Conservation (phyloP, 768 basidiomycete genomes). For the Tricholoma terreum region DNA sequence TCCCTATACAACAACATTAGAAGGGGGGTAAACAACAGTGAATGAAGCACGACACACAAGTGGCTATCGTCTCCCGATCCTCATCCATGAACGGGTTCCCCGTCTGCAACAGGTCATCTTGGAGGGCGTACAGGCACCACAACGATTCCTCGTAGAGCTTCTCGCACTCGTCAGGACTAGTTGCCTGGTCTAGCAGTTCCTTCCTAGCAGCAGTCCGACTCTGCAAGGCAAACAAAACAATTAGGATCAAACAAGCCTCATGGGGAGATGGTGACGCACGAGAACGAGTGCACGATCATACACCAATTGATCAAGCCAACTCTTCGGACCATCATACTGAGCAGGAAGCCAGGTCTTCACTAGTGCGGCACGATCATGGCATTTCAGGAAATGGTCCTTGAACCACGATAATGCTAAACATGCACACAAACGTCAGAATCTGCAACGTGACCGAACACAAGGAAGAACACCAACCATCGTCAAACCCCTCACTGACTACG, state of each 20-base stretch:
- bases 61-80: constrained; percentile 74
- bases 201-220: constrained; percentile 91
- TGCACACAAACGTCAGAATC: constrained; percentile 10
- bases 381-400: constrained; percentile 90
- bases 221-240: constrained; percentile 36
- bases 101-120: constrained; percentile 81
- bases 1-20: constrained; percentile 48
- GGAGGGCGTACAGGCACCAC: constrained; percentile 90
- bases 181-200: constrained; percentile 79
- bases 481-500: constrained; percentile 74
- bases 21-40: neutral
- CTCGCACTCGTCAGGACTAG: constrained; percentile 80
- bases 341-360: constrained; percentile 87
- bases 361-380: constrained; percentile 85
- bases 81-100: constrained; percentile 86
- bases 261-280: constrained; percentile 44
- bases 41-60: constrained; percentile 46
- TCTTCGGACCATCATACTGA: constrained; percentile 77
- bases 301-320: constrained; percentile 85
- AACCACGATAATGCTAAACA: constrained; percentile 82
- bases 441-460: constrained; percentile 6
- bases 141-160: constrained; percentile 92
- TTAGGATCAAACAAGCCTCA: neutral
- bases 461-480: constrained; percentile 52
- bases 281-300: constrained; percentile 89